A percentile compares a stretch with the other conserved stretches of the same genome.
These are phyloP conservation scores for Medicago truncatula DNA, from an alignment of 306 rosid genomes.

Conservation along the genomic window MtrunA17r5.0-ANR NC_053042.1:19534501-19535000, in stretches of 20 bases:
- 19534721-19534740: background rate
- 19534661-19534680: background rate
- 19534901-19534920: too few species aligned
- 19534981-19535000: too few species aligned
- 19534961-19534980: too few species aligned
- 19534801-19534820: too few species aligned
- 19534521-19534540: slow-evolving; percentile 1
- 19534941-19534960: too few species aligned
- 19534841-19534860: too few species aligned
- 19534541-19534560: background rate
- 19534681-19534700: background rate
- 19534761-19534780: too few species aligned
- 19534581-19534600: background rate
- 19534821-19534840: too few species aligned
- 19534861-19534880: too few species aligned
- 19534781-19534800: too few species aligned
- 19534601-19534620: background rate
- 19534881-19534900: too few species aligned
- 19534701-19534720: background rate
- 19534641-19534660: slow-evolving; percentile 15
- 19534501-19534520: background rate
- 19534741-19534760: background rate
- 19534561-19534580: background rate
- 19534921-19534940: too few species aligned
- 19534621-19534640: background rate